Evolutionary conservation across 2,329 filamentous ascomycete genomes (phyloP), one percentile per base, ranked within the genome.

Genomic region (Beauveria sp.): DNA sequence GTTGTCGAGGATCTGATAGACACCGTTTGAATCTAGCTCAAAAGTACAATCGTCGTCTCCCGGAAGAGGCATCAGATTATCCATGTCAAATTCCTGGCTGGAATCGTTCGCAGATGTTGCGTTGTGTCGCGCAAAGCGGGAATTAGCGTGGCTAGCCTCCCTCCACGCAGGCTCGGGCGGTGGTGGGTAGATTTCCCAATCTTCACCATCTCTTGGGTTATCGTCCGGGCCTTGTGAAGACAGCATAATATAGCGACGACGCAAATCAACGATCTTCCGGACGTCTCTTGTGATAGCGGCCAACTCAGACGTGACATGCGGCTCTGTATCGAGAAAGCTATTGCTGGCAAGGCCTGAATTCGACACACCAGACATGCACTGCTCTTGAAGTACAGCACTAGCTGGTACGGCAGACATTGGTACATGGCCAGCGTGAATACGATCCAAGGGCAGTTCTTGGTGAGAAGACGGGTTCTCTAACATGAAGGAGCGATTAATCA

Each of bases 1-100:
- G 52, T 83, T 88, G 67, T 93, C 87, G 70, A 91, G 97, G 1
- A 99, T 91, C 71, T 99, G 95, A 71, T 91, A 99, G 5, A 99
- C 91, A 63, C 95, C 90, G 66, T 84, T 89, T 3, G 86, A 83
- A 72, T 98, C 95, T 47, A 98, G 79, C 62, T 83, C 83, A 73
- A 89, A 99, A 0, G 82, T 84, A 83, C 91, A 87, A 63, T 87
- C 84, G 51, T 87, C 87, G 30, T 84, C 73, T 3, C 79, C 82
- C 0, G 93, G 91, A 1, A 96, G 75, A 0, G 93, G 91, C 58
- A 90, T 73, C 38, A 91, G 72, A 66, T 96, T 90, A 1, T 88
- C 82, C 71, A 96, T 84, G 63, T 91, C 82, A 70, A 99, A 99
- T 72, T 98, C 93, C 70, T 93, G 90, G 12, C 95, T 95, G 68